Base-by-base conservation (phyloP, 2,329 filamentous ascomycete genomes). In the Emergomyces orientalis region DNA sequence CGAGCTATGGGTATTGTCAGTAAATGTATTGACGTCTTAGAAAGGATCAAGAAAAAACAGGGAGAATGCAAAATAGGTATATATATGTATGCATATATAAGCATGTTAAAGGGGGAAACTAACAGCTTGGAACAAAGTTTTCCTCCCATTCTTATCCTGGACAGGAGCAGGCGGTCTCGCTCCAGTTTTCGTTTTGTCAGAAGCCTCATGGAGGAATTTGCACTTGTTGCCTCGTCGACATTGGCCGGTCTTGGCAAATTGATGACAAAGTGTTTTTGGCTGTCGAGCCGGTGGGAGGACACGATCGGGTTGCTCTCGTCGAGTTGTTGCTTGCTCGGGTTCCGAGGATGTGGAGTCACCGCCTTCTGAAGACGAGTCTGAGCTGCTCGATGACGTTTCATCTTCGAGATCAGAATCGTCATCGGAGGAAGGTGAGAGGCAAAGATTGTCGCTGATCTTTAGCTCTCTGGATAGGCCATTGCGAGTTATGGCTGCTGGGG, bases 51-150 rank as follows among this genome's bases (percentile, higher is more conserved):
- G 34, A 27, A 27, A n/a, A 22, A 64, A 59, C 13, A 19, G 51
- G 30, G n/a, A 25, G 13, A 30, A 47, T 13, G 30, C n/a, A 25
- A 19, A 30, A 47, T 13, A 47, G 9, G n/a, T 7, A 19, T 19
- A 17, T 2, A 13, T 13, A 45, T 45, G 2, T 47, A 47, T 8
- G 25, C 27, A 30, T 25, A 25, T 54, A 58, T 41, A 62, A 34
- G 30, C n/a, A 47, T 22, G 59, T 43, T 34, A 11, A 19, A 11
- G 22, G 39, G 14, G 22, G 4, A n/a, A 47, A 73, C 75, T 69
- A 65, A 79, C 77, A 63, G 76, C 71, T 65, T 80, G 76, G 61
- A 76, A 75, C 59, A 81, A 70, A 37, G 77, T 75, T 67, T 79
- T 77, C 63, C 76, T 64, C 62, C 62, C 45, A 13, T 69, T 64